Base-by-base conservation (phyloP, 768 basidiomycete species). In the Kwoniella newhampshirensis region DNA sequence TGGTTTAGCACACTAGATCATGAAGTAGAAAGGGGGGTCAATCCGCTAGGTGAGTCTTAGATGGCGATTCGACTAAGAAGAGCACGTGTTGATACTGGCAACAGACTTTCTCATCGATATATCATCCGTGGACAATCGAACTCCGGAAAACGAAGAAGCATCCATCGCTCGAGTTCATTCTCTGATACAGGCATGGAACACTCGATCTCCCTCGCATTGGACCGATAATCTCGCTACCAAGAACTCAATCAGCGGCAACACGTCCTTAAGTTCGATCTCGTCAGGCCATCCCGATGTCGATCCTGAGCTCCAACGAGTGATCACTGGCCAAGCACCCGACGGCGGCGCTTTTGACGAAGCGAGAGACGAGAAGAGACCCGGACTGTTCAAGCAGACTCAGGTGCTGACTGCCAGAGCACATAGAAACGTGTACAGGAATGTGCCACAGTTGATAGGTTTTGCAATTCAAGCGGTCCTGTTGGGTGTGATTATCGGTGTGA, bases 51-150 rank as follows among this genome's bases (percentile, higher is more conserved):
- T 68, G 26, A 56, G 60, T 56, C 20, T 7, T n/a, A 1, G 23
- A 5, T 17, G 23, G 13, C 44, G 44, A 46, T 11, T 28, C 35
- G 26, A 15, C 0, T 37, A 17, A 8, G 40, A 11, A 25, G 3
- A 25, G 25, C 7, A 15, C 28, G 42, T 21, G 35, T 25, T 26
- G 35, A 21, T 27, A 21, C 6, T 8, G 20, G 9, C 15, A 23
- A 13, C 49, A 67, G 75, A 81, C 59, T 78, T 77, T 48, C 63
- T 78, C 13, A 78, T 80, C 63, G 81, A 82, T 56, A 69, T 81
- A 27, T 68, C 76, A 8, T 64, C 62, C 1, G 58, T 82, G 32
- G 81, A 82, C 63, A 78, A 75, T 42, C 73, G 80, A 8, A 73
- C 75, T 26, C 65, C 75, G 8, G 75, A 77, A 15, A 69, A 69